Evolutionary conservation across 495 filamentous ascomycete species (phyloP), one percentile per base, ranked within the genome.

Genomic region (Aspergillus hancockii): DNA sequence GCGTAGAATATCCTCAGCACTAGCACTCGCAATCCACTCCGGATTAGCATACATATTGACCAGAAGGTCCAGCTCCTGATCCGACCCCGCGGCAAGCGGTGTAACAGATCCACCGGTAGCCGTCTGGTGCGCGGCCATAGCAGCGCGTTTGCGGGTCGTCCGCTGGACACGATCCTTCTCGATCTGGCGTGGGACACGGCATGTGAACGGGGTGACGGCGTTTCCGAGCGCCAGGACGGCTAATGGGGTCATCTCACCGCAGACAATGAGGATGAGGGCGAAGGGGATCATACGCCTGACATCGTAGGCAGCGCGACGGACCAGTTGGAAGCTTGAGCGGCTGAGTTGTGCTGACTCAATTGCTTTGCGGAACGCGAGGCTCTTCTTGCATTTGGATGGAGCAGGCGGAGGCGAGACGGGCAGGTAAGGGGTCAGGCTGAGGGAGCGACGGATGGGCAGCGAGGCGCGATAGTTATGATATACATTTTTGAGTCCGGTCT

Each of bases 231-330:
- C 70, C 0, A 88, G 80, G 0, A 96, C 69, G 8, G 94, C 68
- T 2, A 97, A 61, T 0, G 93, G 91, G 8, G 91, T 90, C 69
- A 94, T 86, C 67, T 97, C 93, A 3, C 91, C 94, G 67, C 87
- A 91, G 38, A 95, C 46, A 0, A 92, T 54, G 2, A 96, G 78
- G 3, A 96, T 67, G 3, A 96, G 21, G 0, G 68, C 83, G 69
- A 98, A 97, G 3, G 87, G 67, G 4, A 91, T 90, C 31, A 97
- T 78, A n/a, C 89, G 84, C 0, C 78, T 74, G 10, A 88, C 73
- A 68, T 97, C 94, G 63, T 89, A 81, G 9, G 75, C 71, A 12
- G 81, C 82, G 50, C 91, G 82, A n/a, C 64, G 69, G 32, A 91
- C 65, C 12, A 93, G 76, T 58, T 90, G 89, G 72, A 83, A 89